A percentile compares a stretch with the other conserved stretches of the same genome.
These are phyloP conservation scores for Acacia confusa DNA, from an alignment of 306 rosid genomes.

Conservation along the genomic window DNA sequence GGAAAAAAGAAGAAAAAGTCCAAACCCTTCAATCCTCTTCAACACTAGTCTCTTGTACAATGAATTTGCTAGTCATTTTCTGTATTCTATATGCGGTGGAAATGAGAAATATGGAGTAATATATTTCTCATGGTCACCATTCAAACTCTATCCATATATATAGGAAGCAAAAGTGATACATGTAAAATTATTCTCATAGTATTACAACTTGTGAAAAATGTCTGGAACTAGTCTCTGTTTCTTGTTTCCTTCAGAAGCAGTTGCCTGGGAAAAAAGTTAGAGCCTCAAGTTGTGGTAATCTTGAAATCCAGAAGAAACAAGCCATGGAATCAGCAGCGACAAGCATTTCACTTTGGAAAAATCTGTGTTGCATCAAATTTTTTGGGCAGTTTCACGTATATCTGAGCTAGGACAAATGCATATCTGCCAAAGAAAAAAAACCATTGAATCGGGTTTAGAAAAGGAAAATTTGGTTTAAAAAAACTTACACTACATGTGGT, in stretches of 20 bases:
- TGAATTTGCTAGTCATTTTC: background rate
- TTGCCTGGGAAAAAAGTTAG: slow-evolving; percentile 21
- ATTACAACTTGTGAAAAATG: background rate
- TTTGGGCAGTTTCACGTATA: slow-evolving; percentile 28
- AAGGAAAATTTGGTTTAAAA: slow-evolving; percentile 14
- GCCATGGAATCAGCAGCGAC: slow-evolving; percentile 21
- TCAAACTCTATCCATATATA: slow-evolving; percentile 26
- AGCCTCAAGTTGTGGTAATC: slow-evolving; percentile 18
- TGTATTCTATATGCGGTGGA: slow-evolving; percentile 4
- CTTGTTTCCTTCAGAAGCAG: slow-evolving; percentile 27
- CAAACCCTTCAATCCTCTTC: background rate
- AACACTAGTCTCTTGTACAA: background rate
- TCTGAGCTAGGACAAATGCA: slow-evolving; percentile 37
- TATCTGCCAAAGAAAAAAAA: slow-evolving; percentile 45
- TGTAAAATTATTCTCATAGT: slow-evolving; percentile 21
- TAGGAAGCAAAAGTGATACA: slow-evolving; percentile 3
- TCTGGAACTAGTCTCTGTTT: slow-evolving; percentile 21
- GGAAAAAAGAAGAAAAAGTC: background rate
- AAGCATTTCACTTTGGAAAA: slow-evolving; percentile 27
- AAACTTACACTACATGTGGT: background rate
- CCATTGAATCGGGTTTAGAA: background rate
- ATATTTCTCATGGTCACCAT: slow-evolving; percentile 25
- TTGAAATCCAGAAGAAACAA: slow-evolving; percentile 33
- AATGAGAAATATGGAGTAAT: slow-evolving; percentile 25
- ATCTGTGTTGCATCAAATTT: slow-evolving; percentile 3